Base-by-base conservation (phyloP, 768 basidiomycete species). In the Coprinellus micaceus region DNA sequence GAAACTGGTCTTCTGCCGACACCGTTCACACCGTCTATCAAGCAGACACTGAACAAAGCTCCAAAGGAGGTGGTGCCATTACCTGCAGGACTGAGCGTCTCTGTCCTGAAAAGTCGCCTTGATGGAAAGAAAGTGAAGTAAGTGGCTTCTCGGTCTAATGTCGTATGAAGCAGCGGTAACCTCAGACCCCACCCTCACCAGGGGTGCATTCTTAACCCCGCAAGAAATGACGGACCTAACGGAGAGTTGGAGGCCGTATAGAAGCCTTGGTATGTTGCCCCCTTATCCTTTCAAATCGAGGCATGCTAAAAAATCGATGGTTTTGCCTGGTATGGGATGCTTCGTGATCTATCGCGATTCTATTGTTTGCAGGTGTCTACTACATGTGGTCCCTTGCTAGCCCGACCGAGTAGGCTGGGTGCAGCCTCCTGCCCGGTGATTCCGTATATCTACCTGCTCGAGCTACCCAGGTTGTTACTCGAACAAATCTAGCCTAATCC, bases 301-400 rank as follows among this genome's bases (percentile, higher is more conserved):
- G 22, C 22, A 26, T 48, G 30, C 37, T 41, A 59, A 57, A 58
- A 30, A 40, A 29, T 48, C 45, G 22, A 30, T 21, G 52, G 25
- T 44, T 33, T 30, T 54, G 49, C 29, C 48, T 30, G 21, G 2
- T 33, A 52, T 37, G 39, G 56, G 40, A 33, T 47, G 43, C 30
- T 51, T 52, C 48, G 56, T 57, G 51, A 57, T 25, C 26, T 52
- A 36, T 37, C 56, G 56, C 47, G 45, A 30, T 46, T 53, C 30
- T 19, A 26, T 33, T 21, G n/a, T 6, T 17, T 49, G 45, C 60
- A 88, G 87, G 81, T 51, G 87, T 90, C 22, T 92, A 88, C 69
- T 92, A 90, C 70, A 93, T 92, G 89, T 94, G 91, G 91, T 81
- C 87, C 2, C 74, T 91, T 54, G 82, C 84, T 9, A 82, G 84